Evolutionary conservation across 768 basidiomycete genomes (phyloP).

Genomic region (Mrakia gelida): DNA sequence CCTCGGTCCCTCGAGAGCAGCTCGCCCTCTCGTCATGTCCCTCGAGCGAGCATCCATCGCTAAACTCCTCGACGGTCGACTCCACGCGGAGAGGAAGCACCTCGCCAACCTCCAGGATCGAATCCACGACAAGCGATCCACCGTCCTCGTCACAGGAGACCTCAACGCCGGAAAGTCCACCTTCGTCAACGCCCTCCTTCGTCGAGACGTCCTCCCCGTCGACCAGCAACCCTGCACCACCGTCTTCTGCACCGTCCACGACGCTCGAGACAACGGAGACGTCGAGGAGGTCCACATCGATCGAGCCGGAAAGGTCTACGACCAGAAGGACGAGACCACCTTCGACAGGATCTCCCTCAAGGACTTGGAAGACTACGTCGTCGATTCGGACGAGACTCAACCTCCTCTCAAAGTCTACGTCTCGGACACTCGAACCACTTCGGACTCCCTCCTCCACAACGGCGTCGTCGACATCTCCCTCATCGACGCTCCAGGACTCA

Average conservation of each 20-base stretch:
- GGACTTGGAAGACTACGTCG: conserved; percentile 73
- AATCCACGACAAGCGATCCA: conserved; percentile 84
- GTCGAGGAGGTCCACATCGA: conserved; percentile 81
- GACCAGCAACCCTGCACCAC: conserved; percentile 98
- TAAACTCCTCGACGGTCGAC: conserved; percentile 80
- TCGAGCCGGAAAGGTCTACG: conserved; percentile 63
- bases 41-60: conserved; percentile 91
- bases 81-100: conserved; percentile 67
- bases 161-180: conserved; percentile 98
- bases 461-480: conserved; percentile 96
- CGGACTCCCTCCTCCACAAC: conserved; percentile 75
- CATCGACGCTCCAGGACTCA: conserved; percentile 96
- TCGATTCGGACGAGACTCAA: conserved; percentile 61
- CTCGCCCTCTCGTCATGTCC: conserved; percentile 68
- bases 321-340: conserved; percentile 66
- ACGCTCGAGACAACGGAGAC: conserved; percentile 73
- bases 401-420: conserved; percentile 84
- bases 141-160: conserved; percentile 96
- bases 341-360: conserved; percentile 63
- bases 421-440: conserved; percentile 50
- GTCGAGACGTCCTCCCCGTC: conserved; percentile 87
- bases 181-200: conserved; percentile 89
- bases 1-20: conserved; percentile 66
- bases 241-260: conserved; percentile 93
- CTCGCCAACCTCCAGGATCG: conserved; percentile 79